Evolutionary conservation across 345 rosid genomes (phyloP), one percentile per base, ranked within the genome.

Genomic region (Dipteronia sinensis): DNA sequence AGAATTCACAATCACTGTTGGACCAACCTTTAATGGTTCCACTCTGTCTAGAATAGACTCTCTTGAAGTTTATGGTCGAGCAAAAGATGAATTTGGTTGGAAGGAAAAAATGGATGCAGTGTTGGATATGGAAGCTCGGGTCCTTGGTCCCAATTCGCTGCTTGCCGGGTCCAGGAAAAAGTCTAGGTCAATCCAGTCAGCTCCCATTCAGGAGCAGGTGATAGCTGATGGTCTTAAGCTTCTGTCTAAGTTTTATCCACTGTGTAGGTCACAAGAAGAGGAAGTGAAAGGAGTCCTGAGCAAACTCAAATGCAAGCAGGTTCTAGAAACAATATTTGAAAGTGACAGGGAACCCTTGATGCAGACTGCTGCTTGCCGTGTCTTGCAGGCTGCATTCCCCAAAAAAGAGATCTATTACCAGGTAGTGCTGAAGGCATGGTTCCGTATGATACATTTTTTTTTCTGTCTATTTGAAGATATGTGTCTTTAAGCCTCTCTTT

Each of bases 71-170:
- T 92, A 96, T 85, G 98, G 99, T 49, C 95, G 94, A 67, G 91
- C 94, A 81, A 96, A 96, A 87, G 98, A 96, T 87, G 99, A 96
- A 87, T 96, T 94, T 88, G 99, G 99, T 68, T 96, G 99, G 99
- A 96, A 96, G 85, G 99, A 96, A 84, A 94, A 94, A 80, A 90
- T 94, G 91, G 97, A 94, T 84, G 91, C 87, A 71, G 90, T 92
- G 58, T 77, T 95, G 85, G 98, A 94, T 75, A 90, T 94, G 95
- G 99, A 96, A 86, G 94, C 98, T 81, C 98, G 90, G 83, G 89
- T 89, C 69, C 98, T 93, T 76, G 97, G 98, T 75, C 88, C 89
- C 81, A 89, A 90, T 84, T 86, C 95, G 46, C 82, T 85, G 79
- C 80, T 84, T 79, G 79, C 86, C 34, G 94, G 91, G 67, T 86